A percentile compares a stretch with the other conserved stretches of the same genome.
Conservation (phyloP, 345 rosid species). For the Adansonia digitata region DNA sequence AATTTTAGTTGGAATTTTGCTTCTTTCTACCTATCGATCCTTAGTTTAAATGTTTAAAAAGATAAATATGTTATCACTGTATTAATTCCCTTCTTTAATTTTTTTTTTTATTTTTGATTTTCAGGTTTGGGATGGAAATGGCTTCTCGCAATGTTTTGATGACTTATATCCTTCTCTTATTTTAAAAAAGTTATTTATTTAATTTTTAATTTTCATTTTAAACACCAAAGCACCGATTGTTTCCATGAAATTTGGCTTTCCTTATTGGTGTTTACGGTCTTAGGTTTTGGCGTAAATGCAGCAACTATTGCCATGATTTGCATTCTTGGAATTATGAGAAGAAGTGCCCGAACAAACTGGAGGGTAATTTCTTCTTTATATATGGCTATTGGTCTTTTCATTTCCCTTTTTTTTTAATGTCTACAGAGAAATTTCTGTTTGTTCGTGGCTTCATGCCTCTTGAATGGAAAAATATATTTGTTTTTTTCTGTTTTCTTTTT, state of each 20-base stretch:
- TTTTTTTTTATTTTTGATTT: constrained; percentile 14
- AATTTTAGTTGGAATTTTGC: background rate
- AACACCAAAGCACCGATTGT: background rate
- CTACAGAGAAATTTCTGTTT: background rate
- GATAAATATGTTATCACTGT: background rate
- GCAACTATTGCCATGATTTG: constrained; percentile 45
- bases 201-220: background rate
- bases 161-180: constrained; percentile 51
- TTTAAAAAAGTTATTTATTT: background rate
- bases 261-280: constrained; percentile 49
- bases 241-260: constrained; percentile 18
- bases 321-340: constrained; percentile 38
- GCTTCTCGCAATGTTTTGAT: constrained; percentile 42
- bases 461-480: constrained; percentile 1
- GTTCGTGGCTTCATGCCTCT: background rate
- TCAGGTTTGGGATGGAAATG: constrained; percentile 58
- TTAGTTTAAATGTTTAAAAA: background rate
- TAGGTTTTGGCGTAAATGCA: constrained; percentile 57
- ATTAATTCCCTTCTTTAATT: background rate
- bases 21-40: background rate
- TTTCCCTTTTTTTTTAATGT: background rate
- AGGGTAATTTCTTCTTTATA: constrained; percentile 34
- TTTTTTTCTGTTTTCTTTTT: background rate
- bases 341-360: constrained; percentile 25
- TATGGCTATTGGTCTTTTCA: background rate